Base-by-base conservation (phyloP, 148 eudicot species). In the Heliamphora exappendiculata region DNA sequence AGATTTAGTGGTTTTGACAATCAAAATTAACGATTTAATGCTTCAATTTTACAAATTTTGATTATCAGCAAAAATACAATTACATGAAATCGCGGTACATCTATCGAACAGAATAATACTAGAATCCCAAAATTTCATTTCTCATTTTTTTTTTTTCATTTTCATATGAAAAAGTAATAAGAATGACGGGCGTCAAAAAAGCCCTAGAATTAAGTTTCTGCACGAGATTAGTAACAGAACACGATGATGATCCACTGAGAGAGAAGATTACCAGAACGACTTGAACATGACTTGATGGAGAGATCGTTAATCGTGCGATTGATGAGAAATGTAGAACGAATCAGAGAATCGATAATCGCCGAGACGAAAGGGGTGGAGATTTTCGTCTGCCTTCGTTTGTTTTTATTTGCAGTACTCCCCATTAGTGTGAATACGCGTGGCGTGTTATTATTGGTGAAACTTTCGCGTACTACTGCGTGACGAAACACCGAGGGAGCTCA, bases 201-300 rank as follows among this genome's bases (percentile, higher is more conserved):
- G 34, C 54, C 76, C 53, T n/a, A 39, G 54, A 57, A 36, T 59
- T 41, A 28, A 44, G 51, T 9, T 42, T 28, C 17, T 24, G 36
- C 3, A 74, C 1, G 33, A 60, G 26, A 29, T 20, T 14, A 58
- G n/a, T 8, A 19, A 41, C 67, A 8, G 7, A 41, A 74, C 26
- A 24, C 16, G 26, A n/a, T n/a, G n/a, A n/a, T n/a, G n/a, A n/a
- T n/a, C n/a, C n/a, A n/a, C n/a, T n/a, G 69, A 33, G 55, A 47
- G 19, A 62, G 54, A 50, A 63, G 58, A 64, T 63, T 75, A 75
- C 78, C 78, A 75, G 71, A 75, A 75, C 26, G 77, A 63, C 33
- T 75, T 75, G 78, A 75, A 75, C 78, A 75, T 75, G 70, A 49
- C 70, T 59, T 36, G 13, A 37, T 44, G 44, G 57, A 72, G 62